Evolutionary conservation across 2,329 filamentous ascomycete species (phyloP).

Genomic region (Microcyclosporella mali): DNA sequence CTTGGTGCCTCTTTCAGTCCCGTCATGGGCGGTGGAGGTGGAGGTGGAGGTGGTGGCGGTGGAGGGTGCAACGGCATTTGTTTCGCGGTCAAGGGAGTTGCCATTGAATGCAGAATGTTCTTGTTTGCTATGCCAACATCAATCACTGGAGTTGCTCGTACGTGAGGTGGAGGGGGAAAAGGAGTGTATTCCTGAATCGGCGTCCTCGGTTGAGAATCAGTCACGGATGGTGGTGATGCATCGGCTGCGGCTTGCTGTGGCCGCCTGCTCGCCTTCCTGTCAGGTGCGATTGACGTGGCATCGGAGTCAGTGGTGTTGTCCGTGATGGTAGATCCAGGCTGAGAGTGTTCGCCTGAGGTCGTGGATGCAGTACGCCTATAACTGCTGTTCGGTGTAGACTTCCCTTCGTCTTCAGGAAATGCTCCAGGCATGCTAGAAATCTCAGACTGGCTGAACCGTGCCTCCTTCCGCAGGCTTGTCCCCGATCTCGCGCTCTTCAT

Average conservation of each 20-base stretch:
- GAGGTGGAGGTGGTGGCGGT: conserved; percentile 60
- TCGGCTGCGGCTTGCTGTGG: conserved; percentile 27
- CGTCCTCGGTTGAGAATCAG: conserved; percentile 43
- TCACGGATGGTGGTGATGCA: conserved; percentile 35
- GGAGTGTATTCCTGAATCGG: conserved; percentile 34
- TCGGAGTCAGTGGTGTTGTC: conserved; percentile 40
- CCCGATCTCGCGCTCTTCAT: conserved; percentile 37
- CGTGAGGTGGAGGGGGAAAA: conserved; percentile 33
- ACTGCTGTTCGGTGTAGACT: conserved; percentile 35
- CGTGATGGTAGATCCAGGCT: conserved; percentile 37
- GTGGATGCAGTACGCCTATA: conserved; percentile 29
- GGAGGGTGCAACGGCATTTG: conserved; percentile 51
- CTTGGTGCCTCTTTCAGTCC: conserved; percentile 63
- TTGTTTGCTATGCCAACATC: conserved; percentile 41
- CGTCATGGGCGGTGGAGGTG: conserved; percentile 66
- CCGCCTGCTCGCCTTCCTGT: conserved; percentile 30
- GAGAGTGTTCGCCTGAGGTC: conserved; percentile 25
- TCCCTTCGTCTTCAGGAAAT: conserved; percentile 32
- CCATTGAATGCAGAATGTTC: conserved; percentile 35
- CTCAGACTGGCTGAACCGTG: conserved; percentile 35
- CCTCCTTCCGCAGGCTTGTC: conserved; percentile 39
- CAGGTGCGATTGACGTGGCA: conserved; percentile 40
- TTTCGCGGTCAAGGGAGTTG: conserved; percentile 24
- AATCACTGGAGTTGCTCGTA: conserved; percentile 34
- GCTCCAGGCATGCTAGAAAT: conserved; percentile 36